Base-by-base conservation (phyloP, 225 moss, liverwort and hornwort species). In the Polytrichum formosum region DNA sequence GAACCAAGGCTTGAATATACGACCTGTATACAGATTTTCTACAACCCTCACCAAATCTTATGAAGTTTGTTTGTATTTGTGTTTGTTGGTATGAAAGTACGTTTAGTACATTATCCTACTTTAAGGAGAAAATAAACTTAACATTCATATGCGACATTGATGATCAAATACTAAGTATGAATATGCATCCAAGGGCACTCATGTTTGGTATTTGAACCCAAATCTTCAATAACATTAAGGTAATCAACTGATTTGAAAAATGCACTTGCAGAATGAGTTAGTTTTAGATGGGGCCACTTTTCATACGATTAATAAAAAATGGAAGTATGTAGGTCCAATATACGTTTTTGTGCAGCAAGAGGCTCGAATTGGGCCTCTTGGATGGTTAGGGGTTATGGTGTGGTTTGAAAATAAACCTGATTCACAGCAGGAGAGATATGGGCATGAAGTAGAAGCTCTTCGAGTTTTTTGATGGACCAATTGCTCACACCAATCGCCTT, bases 401-500 rank as follows among this genome's bases (percentile, higher is more conserved):
- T 54, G 27, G 18, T n/a, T 16, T 46, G 6, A 8, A 18, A 73
- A 72, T n/a, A 6, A 55, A 87, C 90, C 84, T 87, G 90, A 56
- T 84, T 87, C 66, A 82, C 90, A 22, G 90, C 80, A 30, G 84
- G 90, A 55, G 82, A 69, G 21, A 84, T 84, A 5, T 73, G 70
- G 13, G 80, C 80, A 53, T 80, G 21, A 27, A 28, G 18, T 18
- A 87, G 21, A 9, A 90, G 72, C 33, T 84, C 73, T 4, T 90
- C 77, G 6, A 90, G 72, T 59, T 80, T 87, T 21, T 84, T 79
- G 31, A 71, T 59, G 62, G 82, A 76, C 76, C 82, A 90, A 73
- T 90, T 90, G 66, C 87, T 87, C 25, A 90, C 90, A 35, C 90
- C 90, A 59, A 90, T 87, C 0, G 87, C 70, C 64, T 75, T 90